Base-by-base conservation (phyloP, 164 flowering plant species). In the Saururus chinensis region DNA sequence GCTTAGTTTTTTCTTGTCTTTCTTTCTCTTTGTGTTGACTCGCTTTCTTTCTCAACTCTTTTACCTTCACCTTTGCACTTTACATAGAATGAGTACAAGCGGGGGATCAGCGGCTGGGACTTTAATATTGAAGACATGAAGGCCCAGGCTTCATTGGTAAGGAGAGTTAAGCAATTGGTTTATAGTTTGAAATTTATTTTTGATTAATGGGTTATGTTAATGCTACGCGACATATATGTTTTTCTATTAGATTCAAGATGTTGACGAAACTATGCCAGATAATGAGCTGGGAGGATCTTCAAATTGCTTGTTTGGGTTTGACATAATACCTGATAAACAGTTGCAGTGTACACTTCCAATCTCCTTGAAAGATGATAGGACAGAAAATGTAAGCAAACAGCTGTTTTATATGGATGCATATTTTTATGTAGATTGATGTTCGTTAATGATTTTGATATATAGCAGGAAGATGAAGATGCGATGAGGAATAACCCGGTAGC, bases 51-150 rank as follows among this genome's bases (percentile, higher is more conserved):
- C 49, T 17, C 17, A 45, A 45, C 21, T 24, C 1, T 23, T 23
- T 19, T 55, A 13, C 19, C 23, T 55, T 55, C 7, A 14, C 23
- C 49, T 60, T 1, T 51, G 40, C 21, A 59, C 40, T 65, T 40
- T 64, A 37, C 66, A 71, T 66, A 93, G 96, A 85, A 75, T 76
- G 99, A 95, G 75, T 95, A 95, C 68, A 95, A 90, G 65, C 79
- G 99, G 60, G 97, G 99, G 61, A 88, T 95, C 35, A 95, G 99
- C 72, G 79, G 86, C 26, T 95, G 99, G 99, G 83, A 88, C 64
- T 95, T 95, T 71, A 78, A 95, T 70, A 82, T 88, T 60, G 99
- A 93, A 60, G 93, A 90, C 71, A 24, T 95, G 74, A 90, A 91
- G 74, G 86, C 90, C 40, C 96, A 90, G 66, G 95, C 97, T 60